Base-by-base conservation (phyloP, 306 rosid species). In the Purshia tridentata region DNA sequence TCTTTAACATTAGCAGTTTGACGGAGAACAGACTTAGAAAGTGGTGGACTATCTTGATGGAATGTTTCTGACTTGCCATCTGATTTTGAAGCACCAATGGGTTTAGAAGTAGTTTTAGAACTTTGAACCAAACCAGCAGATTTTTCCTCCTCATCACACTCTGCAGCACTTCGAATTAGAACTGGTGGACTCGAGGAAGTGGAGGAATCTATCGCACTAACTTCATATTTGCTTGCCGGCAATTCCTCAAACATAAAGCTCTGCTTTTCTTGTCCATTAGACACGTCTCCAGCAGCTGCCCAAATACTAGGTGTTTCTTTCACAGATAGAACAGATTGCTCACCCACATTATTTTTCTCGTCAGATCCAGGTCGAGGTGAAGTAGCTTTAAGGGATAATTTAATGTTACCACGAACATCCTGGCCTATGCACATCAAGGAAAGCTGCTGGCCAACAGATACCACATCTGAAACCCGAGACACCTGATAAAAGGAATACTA, bases 371-470 rank as follows among this genome's bases (percentile, higher is more conserved):
- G 79, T 68, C 40, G 69, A 40, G 84, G 81, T 65, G 56, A 64
- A 75, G 86, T 57, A 65, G 96, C 96, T 85, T 94, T 94, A 56
- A 86, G 95, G 83, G 97, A 94, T 78, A 94, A 84, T 73, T 94
- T 94, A 60, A 88, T 88, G 88, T 94, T 91, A 76, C 98, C 96
- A 42, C 92, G 91, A 77, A 91, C 90, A 84, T 94, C 98, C 81
- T 89, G 98, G 57, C 92, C 95, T 77, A 89, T 91, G 84, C 98
- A 94, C 90, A 75, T 86, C 87, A 89, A 58, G 73, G 94, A 81
- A 85, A 94, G 79, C 73, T 83, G 87, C 83, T 88, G 95, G 76
- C 98, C 98, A 74, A 91, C 69, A 71, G 97, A 82, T 64, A 94
- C 81, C 59, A 81, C 83, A 63, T 91, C 98, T 47, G 98, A 73